Base-by-base conservation (phyloP, 805 yeast genomes). In the Nakazawaea peltata region DNA sequence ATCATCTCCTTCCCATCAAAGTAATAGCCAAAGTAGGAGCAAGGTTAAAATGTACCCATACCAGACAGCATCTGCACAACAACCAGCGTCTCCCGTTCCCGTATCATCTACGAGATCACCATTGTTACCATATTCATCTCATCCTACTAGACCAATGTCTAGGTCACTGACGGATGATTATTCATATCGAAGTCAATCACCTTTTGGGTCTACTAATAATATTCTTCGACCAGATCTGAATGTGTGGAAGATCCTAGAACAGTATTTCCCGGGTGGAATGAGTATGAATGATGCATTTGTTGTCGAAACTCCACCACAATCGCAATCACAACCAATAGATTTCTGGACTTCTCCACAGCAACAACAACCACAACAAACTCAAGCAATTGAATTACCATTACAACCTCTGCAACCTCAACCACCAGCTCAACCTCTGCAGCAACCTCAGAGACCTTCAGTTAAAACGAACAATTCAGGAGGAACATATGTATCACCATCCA, bases 221-320 rank as follows among this genome's bases (percentile, higher is more conserved):
- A 16, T 36, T 2, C 35, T 78, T 4, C 77, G 73, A 39, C 84
- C 92, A 0, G 90, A 82, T 48, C 70, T 67, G 33, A 53, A 60
- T 14, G 73, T 83, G 1, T 74, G 77, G 72, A 54, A 57, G 8
- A 45, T 81, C 0, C 44, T 83, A 7, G 87, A 81, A 40, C 58
- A 59, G 15, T 69, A 67, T 45, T 82, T 59, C 48, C 84, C 87
- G 0, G 51, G 60, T n/a, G 85, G 86, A 0, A 82, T 81, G 87
- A 44, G 53, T 2, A 69, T 79, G 67, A 57, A 60, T 13, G 85
- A 80, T 33, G 81, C 90, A 0, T 62, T 82, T 21, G 51, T 80
- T 2, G 65, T 81, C 11, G 82, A 71, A n/a, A 54, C 63, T 0
- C 67, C 72, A 11, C 40, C 27, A 6, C 24, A 21, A n/a, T 27